Conservation (phyloP, 2,329 filamentous ascomycete genomes). For the Periglandula ipomoeae region DNA sequence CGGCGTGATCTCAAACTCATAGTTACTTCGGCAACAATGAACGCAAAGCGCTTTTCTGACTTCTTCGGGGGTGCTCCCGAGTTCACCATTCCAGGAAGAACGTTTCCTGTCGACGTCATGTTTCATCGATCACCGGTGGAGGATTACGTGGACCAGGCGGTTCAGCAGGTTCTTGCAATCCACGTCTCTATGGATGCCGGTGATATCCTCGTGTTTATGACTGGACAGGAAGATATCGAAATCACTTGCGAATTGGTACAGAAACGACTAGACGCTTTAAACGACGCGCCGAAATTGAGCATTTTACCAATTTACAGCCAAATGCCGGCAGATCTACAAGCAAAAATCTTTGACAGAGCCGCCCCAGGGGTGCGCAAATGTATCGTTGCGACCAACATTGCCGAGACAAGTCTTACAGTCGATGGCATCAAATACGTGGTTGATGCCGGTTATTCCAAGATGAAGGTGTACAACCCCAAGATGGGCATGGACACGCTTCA, state of each 20-base stretch:
- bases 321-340: conserved; percentile 96
- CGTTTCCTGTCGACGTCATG: conserved; percentile 94
- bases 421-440: conserved; percentile 99
- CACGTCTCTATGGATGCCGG: conserved; percentile 90
- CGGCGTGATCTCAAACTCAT: conserved; percentile 91
- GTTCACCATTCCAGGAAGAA: conserved; percentile 90
- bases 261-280: conserved; percentile 77
- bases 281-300: conserved; percentile 88
- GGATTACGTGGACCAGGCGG: conserved; percentile 94
- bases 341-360: conserved; percentile 93
- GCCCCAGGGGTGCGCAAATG: conserved; percentile 88
- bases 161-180: conserved; percentile 90
- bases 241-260: conserved; percentile 89
- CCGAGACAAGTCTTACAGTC: conserved; percentile 93
- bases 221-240: conserved; percentile 96
- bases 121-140: conserved; percentile 92
- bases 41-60: conserved; percentile 87
- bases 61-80: conserved; percentile 96
- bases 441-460: conserved; percentile 89
- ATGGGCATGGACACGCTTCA: conserved; percentile 99
- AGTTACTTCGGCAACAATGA: conserved; percentile 98
- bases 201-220: conserved; percentile 98
- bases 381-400: conserved; percentile 97
- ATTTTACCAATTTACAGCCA: conserved; percentile 98
- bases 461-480: conserved; percentile 96